Evolutionary conservation across 1,139 yeast species (phyloP).

Genomic region (Spathaspora sp.): DNA sequence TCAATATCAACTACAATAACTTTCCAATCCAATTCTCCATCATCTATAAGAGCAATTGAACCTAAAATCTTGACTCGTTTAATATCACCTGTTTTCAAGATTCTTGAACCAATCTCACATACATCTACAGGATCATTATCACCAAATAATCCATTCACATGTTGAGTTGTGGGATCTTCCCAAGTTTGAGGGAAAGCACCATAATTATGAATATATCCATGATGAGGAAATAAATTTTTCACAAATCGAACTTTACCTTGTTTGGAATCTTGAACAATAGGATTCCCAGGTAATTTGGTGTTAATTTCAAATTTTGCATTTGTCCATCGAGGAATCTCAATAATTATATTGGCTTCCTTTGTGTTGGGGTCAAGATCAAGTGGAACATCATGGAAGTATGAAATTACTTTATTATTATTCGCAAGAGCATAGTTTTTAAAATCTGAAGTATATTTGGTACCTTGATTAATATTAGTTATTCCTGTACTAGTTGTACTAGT

Average conservation of each 20-base stretch:
- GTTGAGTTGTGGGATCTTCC: constrained; percentile 76
- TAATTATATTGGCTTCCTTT: constrained; percentile 78
- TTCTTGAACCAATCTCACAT: constrained; percentile 79
- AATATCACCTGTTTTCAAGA: constrained; percentile 72
- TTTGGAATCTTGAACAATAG: constrained; percentile 83
- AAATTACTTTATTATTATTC: constrained; percentile 64
- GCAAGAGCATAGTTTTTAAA: constrained; percentile 45
- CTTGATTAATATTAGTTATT: constrained; percentile 21
- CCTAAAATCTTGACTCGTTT: constrained; percentile 84
- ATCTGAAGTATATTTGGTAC: constrained; percentile 33
- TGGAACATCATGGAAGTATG: constrained; percentile 79
- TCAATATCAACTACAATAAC: constrained; percentile 71
- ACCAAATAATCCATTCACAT: constrained; percentile 73
- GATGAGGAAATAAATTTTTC: constrained; percentile 80
- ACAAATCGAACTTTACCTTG: constrained; percentile 83
- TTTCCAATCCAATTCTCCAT: constrained; percentile 95
- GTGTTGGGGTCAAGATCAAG: constrained; percentile 62
- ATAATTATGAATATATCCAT: constrained; percentile 64
- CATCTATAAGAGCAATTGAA: constrained; percentile 83
- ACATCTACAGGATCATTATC: constrained; percentile 92
- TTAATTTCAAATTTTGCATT: constrained; percentile 86
- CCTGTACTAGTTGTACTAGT: constrained; percentile 3
- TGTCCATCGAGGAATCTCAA: constrained; percentile 90
- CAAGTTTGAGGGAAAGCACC: constrained; percentile 96
- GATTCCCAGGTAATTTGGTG: constrained; percentile 66